phyloP scores from a whole-genome alignment of 257 asterid genomes.

The Cynanchum wilfordii region DNA sequence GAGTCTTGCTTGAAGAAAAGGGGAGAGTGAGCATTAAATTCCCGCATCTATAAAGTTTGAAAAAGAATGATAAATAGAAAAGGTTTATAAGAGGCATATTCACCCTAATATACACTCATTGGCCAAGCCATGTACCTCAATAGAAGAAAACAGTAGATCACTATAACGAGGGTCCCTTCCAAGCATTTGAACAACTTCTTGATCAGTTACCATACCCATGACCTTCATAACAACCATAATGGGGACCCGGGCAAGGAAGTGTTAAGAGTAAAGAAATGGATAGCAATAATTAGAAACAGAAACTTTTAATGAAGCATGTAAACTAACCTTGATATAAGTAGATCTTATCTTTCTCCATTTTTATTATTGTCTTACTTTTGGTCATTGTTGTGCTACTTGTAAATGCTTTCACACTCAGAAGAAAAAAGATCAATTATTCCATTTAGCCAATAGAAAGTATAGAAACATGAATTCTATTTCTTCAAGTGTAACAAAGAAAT shows the following conservation, averaged over 20 bases:
- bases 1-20: too few species aligned
- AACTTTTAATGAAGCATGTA: too few species aligned
- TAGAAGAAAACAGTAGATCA: constrained; percentile 82
- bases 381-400: constrained; percentile 70
- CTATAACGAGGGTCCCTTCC: constrained; percentile 95
- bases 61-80: too few species aligned
- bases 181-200: constrained; percentile 95
- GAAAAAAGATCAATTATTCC: constrained; percentile 19
- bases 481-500: too few species aligned
- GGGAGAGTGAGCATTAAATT: too few species aligned
- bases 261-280: constrained; percentile 4
- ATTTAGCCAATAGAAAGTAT: constrained; percentile 5
- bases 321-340: too few species aligned
- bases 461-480: not conserved
- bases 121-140: constrained; percentile 52
- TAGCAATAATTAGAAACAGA: too few species aligned
- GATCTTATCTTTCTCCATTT: too few species aligned
- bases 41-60: too few species aligned
- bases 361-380: too few species aligned
- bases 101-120: not conserved
- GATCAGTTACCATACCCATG: constrained; percentile 98
- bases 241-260: constrained; percentile 57
- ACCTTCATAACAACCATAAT: constrained; percentile 88
- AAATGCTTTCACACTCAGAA: constrained; percentile 85
- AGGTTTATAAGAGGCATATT: constrained; percentile 6